phyloP scores from a whole-genome alignment of 164 flowering plant species.

The Liriodendron chinense region DNA sequence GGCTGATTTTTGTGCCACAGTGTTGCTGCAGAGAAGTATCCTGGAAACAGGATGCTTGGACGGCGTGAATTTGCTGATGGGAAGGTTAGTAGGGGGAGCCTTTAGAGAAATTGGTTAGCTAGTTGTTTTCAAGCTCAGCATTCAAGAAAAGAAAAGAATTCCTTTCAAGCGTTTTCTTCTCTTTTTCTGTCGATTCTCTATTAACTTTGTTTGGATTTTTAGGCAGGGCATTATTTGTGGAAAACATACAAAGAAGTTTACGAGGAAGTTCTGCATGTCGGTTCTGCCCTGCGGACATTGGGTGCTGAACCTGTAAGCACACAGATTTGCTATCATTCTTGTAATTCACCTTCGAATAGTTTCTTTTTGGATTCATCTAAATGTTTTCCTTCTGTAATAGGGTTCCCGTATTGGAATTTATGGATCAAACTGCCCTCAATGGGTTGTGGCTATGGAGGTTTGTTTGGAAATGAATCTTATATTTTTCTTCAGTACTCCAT shows the following conservation, averaged over 20 bases:
- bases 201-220: constrained; percentile 7
- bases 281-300: constrained; percentile 70
- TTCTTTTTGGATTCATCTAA: neutral
- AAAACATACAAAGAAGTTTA: constrained; percentile 83
- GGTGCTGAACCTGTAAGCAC: constrained; percentile 84
- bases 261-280: constrained; percentile 66
- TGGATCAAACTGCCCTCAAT: constrained; percentile 91
- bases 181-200: neutral
- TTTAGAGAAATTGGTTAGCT: neutral
- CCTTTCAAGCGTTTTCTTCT: neutral
- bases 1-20: constrained; percentile 35
- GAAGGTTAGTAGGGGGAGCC: constrained; percentile 42
- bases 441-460: constrained; percentile 98
- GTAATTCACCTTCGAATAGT: neutral
- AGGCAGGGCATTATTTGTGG: constrained; percentile 87
- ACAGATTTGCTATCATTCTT: neutral
- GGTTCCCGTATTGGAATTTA: constrained; percentile 80
- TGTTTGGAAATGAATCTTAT: constrained; percentile 14
- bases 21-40: constrained; percentile 48
- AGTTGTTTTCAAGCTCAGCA: neutral
- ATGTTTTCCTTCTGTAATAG: constrained; percentile 28
- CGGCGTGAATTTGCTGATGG: constrained; percentile 67
- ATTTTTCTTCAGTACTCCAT: neutral
- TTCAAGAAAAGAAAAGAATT: neutral
- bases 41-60: constrained; percentile 83